phyloP scores from a whole-genome alignment of 169 alveolate species.

The Eimeria nieschulzi region DNA sequence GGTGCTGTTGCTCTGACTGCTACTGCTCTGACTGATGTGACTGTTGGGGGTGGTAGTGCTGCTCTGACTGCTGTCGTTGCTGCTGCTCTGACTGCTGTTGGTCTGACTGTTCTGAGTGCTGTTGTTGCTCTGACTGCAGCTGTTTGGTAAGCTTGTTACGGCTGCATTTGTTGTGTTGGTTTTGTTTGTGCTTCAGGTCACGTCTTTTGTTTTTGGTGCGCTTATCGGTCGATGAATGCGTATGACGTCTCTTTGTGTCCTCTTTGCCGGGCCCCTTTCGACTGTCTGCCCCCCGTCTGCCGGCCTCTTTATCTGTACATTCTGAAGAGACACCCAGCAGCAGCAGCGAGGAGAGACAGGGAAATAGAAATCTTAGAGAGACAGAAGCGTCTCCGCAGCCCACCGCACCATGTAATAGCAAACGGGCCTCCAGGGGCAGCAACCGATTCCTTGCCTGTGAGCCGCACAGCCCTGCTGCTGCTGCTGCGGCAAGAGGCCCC shows the following conservation, averaged over 20 bases:
- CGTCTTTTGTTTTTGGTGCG: constrained; percentile 53
- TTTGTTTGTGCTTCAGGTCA: constrained; percentile 16
- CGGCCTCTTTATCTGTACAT: constrained; percentile 37
- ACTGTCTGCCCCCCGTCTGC: constrained; percentile 29
- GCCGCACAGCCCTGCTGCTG: constrained; percentile 4
- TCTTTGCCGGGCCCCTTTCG: constrained; percentile 9
- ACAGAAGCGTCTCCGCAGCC: not conserved
- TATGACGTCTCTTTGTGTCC: constrained; percentile 53
- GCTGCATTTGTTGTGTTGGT: not conserved
- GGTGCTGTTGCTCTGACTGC: not conserved
- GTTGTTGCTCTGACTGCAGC: not conserved
- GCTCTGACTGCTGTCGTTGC: not conserved
- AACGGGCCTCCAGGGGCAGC: not conserved
- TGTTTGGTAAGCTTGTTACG: not conserved
- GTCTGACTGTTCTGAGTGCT: too few species aligned
- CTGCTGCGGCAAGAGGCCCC: constrained; percentile 9
- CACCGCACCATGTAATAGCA: constrained; percentile 15
- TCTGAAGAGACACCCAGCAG: not conserved
- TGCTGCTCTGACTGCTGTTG: not conserved
- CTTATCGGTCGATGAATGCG: constrained; percentile 25
- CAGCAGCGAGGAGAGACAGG: constrained; percentile 10
- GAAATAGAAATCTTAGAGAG: constrained; percentile 18
- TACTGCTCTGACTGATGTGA: too few species aligned
- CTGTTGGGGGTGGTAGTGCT: not conserved
- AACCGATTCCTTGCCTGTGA: not conserved